These are phyloP conservation scores for Phragmites australis DNA, from an alignment of 176 grass and related monocot species.

Conservation along the genomic window DNA sequence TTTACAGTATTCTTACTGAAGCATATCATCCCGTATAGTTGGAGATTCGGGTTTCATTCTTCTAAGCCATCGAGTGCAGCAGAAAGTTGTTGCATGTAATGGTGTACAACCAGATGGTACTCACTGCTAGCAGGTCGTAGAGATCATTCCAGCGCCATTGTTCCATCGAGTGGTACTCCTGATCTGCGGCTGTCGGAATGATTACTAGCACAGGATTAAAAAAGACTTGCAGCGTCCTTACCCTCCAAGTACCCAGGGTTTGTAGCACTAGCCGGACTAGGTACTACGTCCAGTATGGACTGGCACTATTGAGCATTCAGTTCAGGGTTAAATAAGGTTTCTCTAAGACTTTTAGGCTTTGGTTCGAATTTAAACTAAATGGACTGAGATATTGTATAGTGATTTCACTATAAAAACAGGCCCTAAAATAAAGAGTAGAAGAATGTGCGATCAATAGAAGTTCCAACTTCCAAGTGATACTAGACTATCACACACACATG, in stretches of 20 bases:
- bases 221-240: slow-evolving; percentile 8
- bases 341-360: too few species aligned
- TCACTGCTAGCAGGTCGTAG: background rate
- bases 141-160: background rate
- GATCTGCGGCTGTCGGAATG: slow-evolving; percentile 31
- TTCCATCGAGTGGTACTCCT: background rate
- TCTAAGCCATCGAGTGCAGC: background rate
- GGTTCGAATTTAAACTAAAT: too few species aligned
- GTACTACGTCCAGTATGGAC: too few species aligned
- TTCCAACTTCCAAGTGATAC: too few species aligned
- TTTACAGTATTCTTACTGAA: background rate
- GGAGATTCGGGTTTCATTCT: background rate
- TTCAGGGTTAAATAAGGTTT: too few species aligned
- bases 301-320: too few species aligned
- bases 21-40: background rate
- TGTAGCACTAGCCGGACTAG: too few species aligned
- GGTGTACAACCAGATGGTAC: slow-evolving; percentile 4
- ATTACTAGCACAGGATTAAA: slow-evolving; percentile 43
- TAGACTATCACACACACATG: too few species aligned
- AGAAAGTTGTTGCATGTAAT: background rate
- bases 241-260: background rate
- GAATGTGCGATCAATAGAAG: too few species aligned
- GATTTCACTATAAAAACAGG: too few species aligned
- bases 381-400: too few species aligned
- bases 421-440: too few species aligned